Percentiles rank a stretch among this genome's conserved stretches.
phyloP scores from a whole-genome alignment of 495 filamentous ascomycete species.

The Aspergillus biplanus region DNA sequence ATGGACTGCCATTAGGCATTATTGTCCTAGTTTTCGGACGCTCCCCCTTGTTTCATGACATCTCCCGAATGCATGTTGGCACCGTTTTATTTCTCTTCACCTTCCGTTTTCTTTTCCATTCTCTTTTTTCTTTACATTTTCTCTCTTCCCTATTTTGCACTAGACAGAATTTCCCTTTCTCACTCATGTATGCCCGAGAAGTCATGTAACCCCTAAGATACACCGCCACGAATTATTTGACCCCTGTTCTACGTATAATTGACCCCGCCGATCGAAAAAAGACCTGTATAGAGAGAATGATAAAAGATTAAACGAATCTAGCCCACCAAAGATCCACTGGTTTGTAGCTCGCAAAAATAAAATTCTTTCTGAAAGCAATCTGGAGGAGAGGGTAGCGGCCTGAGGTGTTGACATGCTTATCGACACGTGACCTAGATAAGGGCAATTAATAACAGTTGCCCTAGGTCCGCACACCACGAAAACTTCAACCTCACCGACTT shows the following conservation, averaged over 20 bases:
- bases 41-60: conserved; percentile 20
- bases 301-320: conserved; percentile 23
- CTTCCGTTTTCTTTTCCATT: conserved; percentile 21
- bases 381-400: conserved; percentile 11
- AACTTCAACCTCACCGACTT: conserved; percentile 28
- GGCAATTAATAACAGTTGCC: conserved; percentile 27
- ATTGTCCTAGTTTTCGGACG: conserved; percentile 24
- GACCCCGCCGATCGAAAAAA: conserved; percentile 22
- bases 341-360: not conserved
- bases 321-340: not conserved
- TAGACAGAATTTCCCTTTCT: conserved; percentile 43
- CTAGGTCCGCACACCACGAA: conserved; percentile 42
- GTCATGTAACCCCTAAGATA: conserved; percentile 52
- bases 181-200: conserved; percentile 55
- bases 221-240: conserved; percentile 41
- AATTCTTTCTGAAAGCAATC: not conserved
- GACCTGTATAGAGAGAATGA: conserved; percentile 40
- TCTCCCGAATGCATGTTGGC: conserved; percentile 23
- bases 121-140: conserved; percentile 19
- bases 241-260: conserved; percentile 37
- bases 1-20: conserved; percentile 14
- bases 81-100: conserved; percentile 22
- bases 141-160: conserved; percentile 42
- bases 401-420: conserved; percentile 37
- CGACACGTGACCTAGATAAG: conserved; percentile 39